phyloP scores from a whole-genome alignment of 192 early-diverging fungal species.

The Fimicolochytrium jonesii region DNA sequence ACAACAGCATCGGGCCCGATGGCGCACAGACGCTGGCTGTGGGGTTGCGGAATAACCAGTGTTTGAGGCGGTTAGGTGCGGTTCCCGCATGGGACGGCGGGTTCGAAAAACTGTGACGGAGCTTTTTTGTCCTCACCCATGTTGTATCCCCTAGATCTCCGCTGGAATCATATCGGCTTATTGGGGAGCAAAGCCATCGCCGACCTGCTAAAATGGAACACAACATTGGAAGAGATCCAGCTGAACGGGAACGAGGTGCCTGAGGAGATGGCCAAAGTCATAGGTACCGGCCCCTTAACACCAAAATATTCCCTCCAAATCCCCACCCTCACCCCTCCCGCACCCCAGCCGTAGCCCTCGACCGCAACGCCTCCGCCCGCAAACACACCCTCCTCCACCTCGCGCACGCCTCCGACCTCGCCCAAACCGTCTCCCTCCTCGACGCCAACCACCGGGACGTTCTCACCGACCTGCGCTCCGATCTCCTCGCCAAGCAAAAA shows the following conservation, averaged over 20 bases:
- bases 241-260: slow-evolving; percentile 56
- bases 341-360: slow-evolving; percentile 24
- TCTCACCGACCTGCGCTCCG: slow-evolving; percentile 25
- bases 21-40: slow-evolving; percentile 36
- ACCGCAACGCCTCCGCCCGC: slow-evolving; percentile 39
- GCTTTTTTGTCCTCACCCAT: background rate
- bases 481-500: slow-evolving; percentile 32
- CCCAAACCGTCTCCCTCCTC: slow-evolving; percentile 37
- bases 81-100: background rate
- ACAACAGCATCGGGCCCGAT: slow-evolving; percentile 55
- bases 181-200: slow-evolving; percentile 45
- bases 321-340: no score
- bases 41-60: slow-evolving; percentile 44
- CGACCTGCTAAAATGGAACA: slow-evolving; percentile 49
- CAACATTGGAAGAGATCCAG: slow-evolving; percentile 34
- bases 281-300: no score
- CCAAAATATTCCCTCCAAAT: no score
- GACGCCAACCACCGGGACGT: slow-evolving; percentile 37
- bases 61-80: slow-evolving; percentile 42
- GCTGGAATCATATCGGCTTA: slow-evolving; percentile 56
- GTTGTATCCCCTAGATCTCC: slow-evolving; percentile 42
- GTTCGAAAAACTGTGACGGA: background rate
- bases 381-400: slow-evolving; percentile 26
- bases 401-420: slow-evolving; percentile 34
- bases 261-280: slow-evolving; percentile 37